phyloP scores from a whole-genome alignment of 129 eudicot genomes.

The Centaurea solstitialis region DNA sequence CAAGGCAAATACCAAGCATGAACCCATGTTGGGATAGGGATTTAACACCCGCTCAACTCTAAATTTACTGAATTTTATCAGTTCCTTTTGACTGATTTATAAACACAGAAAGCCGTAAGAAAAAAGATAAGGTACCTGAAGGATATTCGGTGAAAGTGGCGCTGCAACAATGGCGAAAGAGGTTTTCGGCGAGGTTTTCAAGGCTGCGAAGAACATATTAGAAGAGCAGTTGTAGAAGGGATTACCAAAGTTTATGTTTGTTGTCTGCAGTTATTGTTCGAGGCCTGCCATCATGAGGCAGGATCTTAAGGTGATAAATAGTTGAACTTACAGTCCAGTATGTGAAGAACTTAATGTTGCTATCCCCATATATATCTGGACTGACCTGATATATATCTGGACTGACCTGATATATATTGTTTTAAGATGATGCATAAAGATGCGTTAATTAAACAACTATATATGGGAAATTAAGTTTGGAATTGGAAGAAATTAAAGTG shows the following conservation, averaged over 20 bases:
- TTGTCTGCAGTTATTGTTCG: no score
- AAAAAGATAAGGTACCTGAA: slow-evolving; percentile 7
- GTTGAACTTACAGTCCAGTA: slow-evolving; percentile 88
- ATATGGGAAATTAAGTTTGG: no score
- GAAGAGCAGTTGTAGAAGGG: not conserved
- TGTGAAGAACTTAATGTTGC: slow-evolving; percentile 85
- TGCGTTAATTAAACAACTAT: not conserved
- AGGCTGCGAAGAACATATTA: not conserved
- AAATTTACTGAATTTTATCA: not conserved
- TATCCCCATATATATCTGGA: slow-evolving; percentile 91
- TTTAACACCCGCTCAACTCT: slow-evolving; percentile 11
- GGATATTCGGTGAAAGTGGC: not conserved
- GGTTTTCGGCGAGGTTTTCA: slow-evolving; percentile 23
- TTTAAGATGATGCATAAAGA: slow-evolving; percentile 4
- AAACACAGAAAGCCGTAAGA: not conserved
- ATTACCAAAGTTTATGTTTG: no score
- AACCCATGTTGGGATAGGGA: not conserved
- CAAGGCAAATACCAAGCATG: no score
- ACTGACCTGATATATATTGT: slow-evolving; percentile 63
- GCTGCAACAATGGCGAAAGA: slow-evolving; percentile 16
- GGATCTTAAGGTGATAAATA: no score
- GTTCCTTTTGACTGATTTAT: not conserved
- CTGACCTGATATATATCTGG: slow-evolving; percentile 75
- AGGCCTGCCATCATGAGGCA: no score
- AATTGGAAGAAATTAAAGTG: not conserved